Conservation (phyloP, 1,284 basidiomycete species). For the Phellopilus nigrolimitatus region DNA sequence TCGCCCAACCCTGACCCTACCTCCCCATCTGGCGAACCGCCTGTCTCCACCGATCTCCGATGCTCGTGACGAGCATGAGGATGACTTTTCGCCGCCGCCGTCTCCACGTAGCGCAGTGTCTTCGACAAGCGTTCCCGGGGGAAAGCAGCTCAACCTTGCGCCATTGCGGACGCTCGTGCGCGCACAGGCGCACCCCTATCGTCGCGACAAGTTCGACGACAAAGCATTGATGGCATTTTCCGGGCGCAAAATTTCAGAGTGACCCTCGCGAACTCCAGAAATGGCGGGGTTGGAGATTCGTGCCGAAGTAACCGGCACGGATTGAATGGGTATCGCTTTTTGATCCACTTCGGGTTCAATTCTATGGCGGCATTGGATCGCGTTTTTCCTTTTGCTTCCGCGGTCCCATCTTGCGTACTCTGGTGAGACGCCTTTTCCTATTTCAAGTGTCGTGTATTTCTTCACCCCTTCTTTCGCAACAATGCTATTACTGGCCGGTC, state of each 20-base stretch:
- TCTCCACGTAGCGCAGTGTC: slow-evolving; percentile 16
- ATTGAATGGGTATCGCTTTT: no score
- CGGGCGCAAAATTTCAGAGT: slow-evolving; percentile 3
- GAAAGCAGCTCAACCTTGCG: slow-evolving; percentile 37
- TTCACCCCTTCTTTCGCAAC: no score
- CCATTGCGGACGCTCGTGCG: slow-evolving; percentile 52
- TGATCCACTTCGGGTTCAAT: no score
- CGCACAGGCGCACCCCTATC: slow-evolving; percentile 43
- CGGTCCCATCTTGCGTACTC: no score
- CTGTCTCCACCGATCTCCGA: slow-evolving; percentile 16
- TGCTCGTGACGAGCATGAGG: slow-evolving; percentile 15
- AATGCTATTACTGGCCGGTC: no score
- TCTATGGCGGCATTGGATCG: no score
- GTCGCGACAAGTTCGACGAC: slow-evolving; percentile 60
- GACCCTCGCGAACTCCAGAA: background rate
- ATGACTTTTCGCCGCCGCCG: slow-evolving; percentile 1
- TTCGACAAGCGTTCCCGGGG: slow-evolving; percentile 10
- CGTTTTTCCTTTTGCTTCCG: no score
- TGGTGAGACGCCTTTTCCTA: no score
- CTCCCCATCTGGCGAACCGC: slow-evolving; percentile 7
- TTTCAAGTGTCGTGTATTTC: no score
- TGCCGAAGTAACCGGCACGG: background rate
- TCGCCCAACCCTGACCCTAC: slow-evolving; percentile 11
- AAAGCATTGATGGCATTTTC: slow-evolving; percentile 36
- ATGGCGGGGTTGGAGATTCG: background rate